Evolutionary conservation across 768 basidiomycete genomes (phyloP).

Genomic region (Nidularia pulvinata): DNA sequence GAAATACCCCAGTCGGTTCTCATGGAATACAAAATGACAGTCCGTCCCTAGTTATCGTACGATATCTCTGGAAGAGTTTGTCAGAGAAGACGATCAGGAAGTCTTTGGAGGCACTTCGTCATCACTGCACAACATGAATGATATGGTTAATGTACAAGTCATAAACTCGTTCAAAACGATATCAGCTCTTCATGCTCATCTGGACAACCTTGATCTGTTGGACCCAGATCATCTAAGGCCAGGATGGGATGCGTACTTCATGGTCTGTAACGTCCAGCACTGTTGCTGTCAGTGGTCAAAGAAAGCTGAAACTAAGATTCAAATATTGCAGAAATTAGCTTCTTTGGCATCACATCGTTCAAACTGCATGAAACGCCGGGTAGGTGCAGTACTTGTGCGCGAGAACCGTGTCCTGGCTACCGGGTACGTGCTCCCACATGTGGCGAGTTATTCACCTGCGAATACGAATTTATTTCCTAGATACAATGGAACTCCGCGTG

Average conservation of each 20-base stretch:
- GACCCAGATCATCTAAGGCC: slow-evolving; percentile 81
- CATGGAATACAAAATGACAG: neutral
- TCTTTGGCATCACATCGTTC: slow-evolving; percentile 87
- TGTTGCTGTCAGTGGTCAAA: neutral
- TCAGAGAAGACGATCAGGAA: slow-evolving; percentile 66
- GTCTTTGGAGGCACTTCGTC: slow-evolving; percentile 52
- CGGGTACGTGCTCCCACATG: slow-evolving; percentile 49
- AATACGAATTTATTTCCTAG: slow-evolving; percentile 31
- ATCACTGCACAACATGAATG: slow-evolving; percentile 28
- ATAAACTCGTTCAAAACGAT: slow-evolving; percentile 62
- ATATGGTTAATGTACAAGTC: slow-evolving; percentile 60
- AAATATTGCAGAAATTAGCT: slow-evolving; percentile 68
- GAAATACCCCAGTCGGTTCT: no score
- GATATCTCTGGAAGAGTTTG: slow-evolving; percentile 68
- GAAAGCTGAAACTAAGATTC: neutral
- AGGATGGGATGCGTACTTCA: slow-evolving; percentile 96
- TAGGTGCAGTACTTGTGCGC: slow-evolving; percentile 91
- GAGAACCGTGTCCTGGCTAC: slow-evolving; percentile 80
- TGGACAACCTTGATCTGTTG: slow-evolving; percentile 69
- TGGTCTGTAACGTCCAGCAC: no score
- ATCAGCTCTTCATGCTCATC: slow-evolving; percentile 53
- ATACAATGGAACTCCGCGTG: slow-evolving; percentile 96
- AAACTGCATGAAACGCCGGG: slow-evolving; percentile 97
- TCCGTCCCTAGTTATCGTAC: slow-evolving; percentile 5
- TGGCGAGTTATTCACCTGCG: neutral